Evolutionary conservation across 2,329 filamentous ascomycete species (phyloP).

Genomic region (Aspergillus sclerotialis): DNA sequence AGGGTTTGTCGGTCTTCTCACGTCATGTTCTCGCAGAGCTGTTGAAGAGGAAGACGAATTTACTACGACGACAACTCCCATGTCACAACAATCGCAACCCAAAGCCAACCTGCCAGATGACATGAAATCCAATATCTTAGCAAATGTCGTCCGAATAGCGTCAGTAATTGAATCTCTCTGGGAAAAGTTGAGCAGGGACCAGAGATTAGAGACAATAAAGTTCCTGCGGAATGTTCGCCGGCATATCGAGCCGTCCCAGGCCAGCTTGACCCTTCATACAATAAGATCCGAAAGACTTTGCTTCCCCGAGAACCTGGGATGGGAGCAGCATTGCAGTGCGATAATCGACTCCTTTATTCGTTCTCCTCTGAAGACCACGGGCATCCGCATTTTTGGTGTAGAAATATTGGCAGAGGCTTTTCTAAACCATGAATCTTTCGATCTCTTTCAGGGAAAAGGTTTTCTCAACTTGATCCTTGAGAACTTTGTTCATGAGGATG

Average conservation of each 20-base stretch:
- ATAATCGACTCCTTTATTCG: slow-evolving; percentile 32
- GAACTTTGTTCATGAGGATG: slow-evolving; percentile 30
- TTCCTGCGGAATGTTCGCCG: slow-evolving; percentile 30
- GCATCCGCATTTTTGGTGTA: slow-evolving; percentile 33
- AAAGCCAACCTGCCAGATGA: slow-evolving; percentile 27
- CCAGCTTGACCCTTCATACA: slow-evolving; percentile 31
- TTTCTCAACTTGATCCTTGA: slow-evolving; percentile 26
- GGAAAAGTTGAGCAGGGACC: slow-evolving; percentile 28
- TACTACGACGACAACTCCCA: slow-evolving; percentile 13
- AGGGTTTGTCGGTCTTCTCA: slow-evolving; percentile 25
- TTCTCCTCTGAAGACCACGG: slow-evolving; percentile 29
- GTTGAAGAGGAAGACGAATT: slow-evolving; percentile 20
- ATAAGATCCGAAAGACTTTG: slow-evolving; percentile 27
- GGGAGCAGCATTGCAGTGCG: slow-evolving; percentile 26
- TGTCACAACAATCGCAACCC: slow-evolving; percentile 15
- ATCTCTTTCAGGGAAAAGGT: slow-evolving; percentile 25
- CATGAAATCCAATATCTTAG: slow-evolving; percentile 29
- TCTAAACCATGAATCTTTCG: slow-evolving; percentile 20
- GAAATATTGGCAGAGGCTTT: slow-evolving; percentile 35
- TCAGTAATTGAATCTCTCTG: slow-evolving; percentile 29
- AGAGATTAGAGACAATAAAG: slow-evolving; percentile 27
- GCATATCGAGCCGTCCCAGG: slow-evolving; percentile 31
- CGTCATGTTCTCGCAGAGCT: slow-evolving; percentile 28
- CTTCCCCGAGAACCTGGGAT: slow-evolving; percentile 24
- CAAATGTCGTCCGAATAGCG: slow-evolving; percentile 31